Evolutionary conservation across 208 protist genomes (phyloP), one percentile per base, ranked within the genome.

Genomic region (Leishmania tropica): DNA sequence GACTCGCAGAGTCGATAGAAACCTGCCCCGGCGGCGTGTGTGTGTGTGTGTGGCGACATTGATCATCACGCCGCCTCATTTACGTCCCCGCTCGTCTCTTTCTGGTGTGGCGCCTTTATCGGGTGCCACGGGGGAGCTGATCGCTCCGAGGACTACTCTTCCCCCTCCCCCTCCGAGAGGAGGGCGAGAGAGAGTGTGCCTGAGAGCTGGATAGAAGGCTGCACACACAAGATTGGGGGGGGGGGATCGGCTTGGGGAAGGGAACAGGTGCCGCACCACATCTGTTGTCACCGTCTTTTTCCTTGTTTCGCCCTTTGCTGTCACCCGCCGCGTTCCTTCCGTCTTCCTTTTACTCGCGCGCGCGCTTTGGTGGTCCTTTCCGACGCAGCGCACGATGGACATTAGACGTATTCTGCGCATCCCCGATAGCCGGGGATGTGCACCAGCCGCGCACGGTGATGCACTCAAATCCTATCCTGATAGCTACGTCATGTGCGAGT

Each of bases 381-480:
- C 21, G 88, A 92, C 31, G 85, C 90, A 72, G 94, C 98, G 47
- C 83, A 97, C 80, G 99, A 99, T 84, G 99, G n/a, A 51, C 74
- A 76, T 37, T 70, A 15, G 56, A 54, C 40, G 37, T 73, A 51
- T 72, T 80, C 35, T 68, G 47, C 75, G 56, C 40, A 45, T 60
- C 72, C n/a, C 47, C 35, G 48, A 31, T 10, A 1, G 47, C 8
- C 72, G 72, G 31, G 72, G 51, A 54, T 54, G 71, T n/a, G 35
- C 17, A 31, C 35, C 45, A 42, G 48, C 47, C 0, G 35, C 72
- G 72, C 72, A 51, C 51, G 72, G 35, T 31, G 72, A 76, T 76
- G 72, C 13, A 35, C 31, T 76, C 31, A 76, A 15, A n/a, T n/a
- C 31, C 19, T 54, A 5, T 47, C n/a, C 51, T 13, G 72, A 62